Conservation (phyloP, 139 green algal genomes). For the Chlorella vulgaris region DNA sequence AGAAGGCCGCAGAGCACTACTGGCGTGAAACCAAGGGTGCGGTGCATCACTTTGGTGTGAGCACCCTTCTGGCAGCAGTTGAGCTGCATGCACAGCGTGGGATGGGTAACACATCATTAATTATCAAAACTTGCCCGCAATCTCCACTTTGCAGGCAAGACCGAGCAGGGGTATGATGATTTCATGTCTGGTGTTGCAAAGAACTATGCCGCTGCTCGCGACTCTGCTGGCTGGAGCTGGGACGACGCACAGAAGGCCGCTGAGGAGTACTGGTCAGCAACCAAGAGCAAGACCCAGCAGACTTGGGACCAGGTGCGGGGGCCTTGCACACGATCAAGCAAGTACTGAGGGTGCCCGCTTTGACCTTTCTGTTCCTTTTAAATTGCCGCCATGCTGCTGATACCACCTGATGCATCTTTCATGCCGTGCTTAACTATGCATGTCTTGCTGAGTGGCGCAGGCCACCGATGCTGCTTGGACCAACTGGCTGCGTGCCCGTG, state of each 20-base stretch:
- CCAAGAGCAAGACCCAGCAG: slow-evolving; percentile 18
- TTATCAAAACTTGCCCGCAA: not conserved
- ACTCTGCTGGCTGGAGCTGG: slow-evolving; percentile 33
- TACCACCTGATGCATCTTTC: not conserved
- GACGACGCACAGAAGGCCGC: slow-evolving; percentile 26
- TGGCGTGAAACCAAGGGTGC: slow-evolving; percentile 41
- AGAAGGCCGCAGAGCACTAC: slow-evolving; percentile 35
- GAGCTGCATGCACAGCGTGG: too few relatives aligned
- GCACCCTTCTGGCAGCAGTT: not conserved
- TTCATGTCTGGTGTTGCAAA: slow-evolving; percentile 18
- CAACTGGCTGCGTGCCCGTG: slow-evolving; percentile 21
- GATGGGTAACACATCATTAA: too few relatives aligned
- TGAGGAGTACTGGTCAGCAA: slow-evolving; percentile 24
- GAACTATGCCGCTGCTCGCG: slow-evolving; percentile 7
- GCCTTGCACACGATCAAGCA: not conserved
- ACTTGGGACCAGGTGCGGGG: slow-evolving; percentile 25
- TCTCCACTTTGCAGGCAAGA: slow-evolving; percentile 16
- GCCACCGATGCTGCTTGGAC: slow-evolving; percentile 12
- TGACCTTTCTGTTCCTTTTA: not conserved
- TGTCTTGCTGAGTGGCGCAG: not conserved
- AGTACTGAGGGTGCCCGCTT: not conserved
- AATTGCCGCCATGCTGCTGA: not conserved
- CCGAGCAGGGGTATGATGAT: slow-evolving; percentile 34
- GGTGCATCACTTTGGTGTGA: not conserved
- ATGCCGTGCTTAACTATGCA: not conserved